Base-by-base conservation (phyloP, 352 stramenopile genomes). In the Globisporangium takayamanum region DNA sequence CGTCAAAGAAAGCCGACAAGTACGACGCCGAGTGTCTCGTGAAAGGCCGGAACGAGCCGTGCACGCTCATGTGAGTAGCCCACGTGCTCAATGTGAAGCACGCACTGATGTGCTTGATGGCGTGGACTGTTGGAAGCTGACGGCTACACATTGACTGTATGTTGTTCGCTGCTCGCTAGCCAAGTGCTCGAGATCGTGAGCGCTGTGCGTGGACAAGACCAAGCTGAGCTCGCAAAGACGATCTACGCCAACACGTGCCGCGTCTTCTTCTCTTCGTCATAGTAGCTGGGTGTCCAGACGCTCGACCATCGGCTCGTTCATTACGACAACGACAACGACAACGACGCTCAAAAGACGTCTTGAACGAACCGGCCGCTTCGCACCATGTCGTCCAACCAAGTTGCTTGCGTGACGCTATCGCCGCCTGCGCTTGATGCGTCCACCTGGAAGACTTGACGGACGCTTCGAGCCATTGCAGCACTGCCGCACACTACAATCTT, bases 41-140 rank as follows among this genome's bases (percentile, higher is more conserved):
- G 22, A 99, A 99, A 70, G 91, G 94, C 33, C 71, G 97, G 8
- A 97, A 97, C 59, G 97, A 99, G 69, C 96, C 95, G 6, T 98
- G 93, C 73, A 92, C 96, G 22, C 85, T 99, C 42, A 75, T 96
- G 72, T 97, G 97, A 65, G 91, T 97, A 20, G 7, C 8, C 25
- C 20, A 15, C 28, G 11, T 47, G 7, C 25, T 52, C 22, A 52
- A 14, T 45, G 36, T 37, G 33, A 2, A 14, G 6, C 10, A 8
- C 30, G 33, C 8, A 39, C 33, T 5, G 33, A 39, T 39, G 33
- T 1, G 33, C 7, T 39, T 58, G 14, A n/a, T 39, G 5, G 14
- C 41, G 11, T 47, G 41, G 41, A 5, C 18, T 22, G 18, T n/a
- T 10, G 6, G 15, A 20, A 10, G 1, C 18, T 47, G 41, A 10